A percentile compares a stretch with the other conserved stretches of the same genome.
Conservation (phyloP, 108 stramenopile genomes). For the Bacterosira constricta region DNA sequence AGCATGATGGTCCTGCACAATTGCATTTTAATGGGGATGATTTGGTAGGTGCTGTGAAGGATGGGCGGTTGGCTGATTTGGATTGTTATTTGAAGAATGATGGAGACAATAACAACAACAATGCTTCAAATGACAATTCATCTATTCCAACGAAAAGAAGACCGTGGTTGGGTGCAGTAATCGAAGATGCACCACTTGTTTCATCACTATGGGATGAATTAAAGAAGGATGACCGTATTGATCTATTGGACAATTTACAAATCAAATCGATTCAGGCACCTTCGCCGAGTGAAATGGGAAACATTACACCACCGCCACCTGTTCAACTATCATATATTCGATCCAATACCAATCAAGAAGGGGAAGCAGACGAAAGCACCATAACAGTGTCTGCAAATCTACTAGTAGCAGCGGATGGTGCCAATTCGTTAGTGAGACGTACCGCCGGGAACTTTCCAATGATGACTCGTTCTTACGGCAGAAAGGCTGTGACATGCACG, state of each 20-base stretch:
- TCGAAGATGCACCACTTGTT: conserved; percentile 73
- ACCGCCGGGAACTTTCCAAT: conserved; percentile 51
- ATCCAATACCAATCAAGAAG: neutral
- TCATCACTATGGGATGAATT: conserved; percentile 66
- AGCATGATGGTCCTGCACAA: conserved; percentile 72
- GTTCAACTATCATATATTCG: conserved; percentile 18
- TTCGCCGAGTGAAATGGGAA: conserved; percentile 24
- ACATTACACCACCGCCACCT: conserved; percentile 26
- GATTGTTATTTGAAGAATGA: neutral
- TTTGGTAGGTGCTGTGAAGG: conserved; percentile 42
- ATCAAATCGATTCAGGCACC: conserved; percentile 40
- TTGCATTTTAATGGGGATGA: conserved; percentile 70
- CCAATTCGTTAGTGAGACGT: conserved; percentile 71
- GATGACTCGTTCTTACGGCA: conserved; percentile 61
- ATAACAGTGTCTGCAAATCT: conserved; percentile 47
- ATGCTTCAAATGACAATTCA: neutral
- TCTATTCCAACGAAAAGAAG: neutral
- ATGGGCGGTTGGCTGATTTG: conserved; percentile 42
- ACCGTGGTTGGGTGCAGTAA: conserved; percentile 69
- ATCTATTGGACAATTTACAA: conserved; percentile 40
- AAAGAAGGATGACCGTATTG: conserved; percentile 44
- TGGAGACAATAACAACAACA: neutral
- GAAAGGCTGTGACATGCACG: conserved; percentile 78
- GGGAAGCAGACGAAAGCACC: neutral
- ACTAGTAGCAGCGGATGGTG: conserved; percentile 83